Percentiles rank a stretch among this genome's conserved stretches.
These are phyloP conservation scores for Chrysoporthe deuterocubensis DNA, from an alignment of 2,329 filamentous ascomycete species.

Conservation along the genomic window DNA sequence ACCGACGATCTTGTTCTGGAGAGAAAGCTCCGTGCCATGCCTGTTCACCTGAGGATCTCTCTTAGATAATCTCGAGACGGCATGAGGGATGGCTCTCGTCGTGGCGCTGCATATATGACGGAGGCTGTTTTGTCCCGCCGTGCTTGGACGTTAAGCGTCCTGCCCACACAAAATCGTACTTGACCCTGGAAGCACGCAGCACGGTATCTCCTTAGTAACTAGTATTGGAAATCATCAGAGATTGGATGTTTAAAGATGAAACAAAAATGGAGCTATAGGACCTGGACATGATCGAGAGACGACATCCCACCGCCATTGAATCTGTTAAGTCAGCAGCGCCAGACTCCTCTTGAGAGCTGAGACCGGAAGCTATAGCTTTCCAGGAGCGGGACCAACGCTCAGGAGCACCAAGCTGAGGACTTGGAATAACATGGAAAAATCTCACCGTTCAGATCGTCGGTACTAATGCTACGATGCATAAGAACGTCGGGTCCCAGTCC, in stretches of 20 bases:
- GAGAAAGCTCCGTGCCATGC: too few species aligned
- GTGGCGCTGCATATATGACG: too few species aligned
- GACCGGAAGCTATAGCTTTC: slow-evolving; percentile 50
- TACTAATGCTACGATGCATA: slow-evolving; percentile 66
- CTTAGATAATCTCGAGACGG: too few species aligned
- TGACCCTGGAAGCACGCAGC: background rate
- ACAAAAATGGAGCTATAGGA: background rate
- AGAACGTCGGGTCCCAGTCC: slow-evolving; percentile 65
- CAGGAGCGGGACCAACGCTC: slow-evolving; percentile 49
- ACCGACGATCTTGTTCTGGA: too few species aligned
- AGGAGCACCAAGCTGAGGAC: slow-evolving; percentile 51
- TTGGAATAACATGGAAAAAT: slow-evolving; percentile 68
- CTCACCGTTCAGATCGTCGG: slow-evolving; percentile 66
- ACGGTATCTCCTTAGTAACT: background rate
- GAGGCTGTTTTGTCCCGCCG: too few species aligned
- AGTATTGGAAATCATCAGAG: background rate
- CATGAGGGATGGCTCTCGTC: too few species aligned
- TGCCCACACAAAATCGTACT: background rate
- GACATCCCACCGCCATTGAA: background rate
- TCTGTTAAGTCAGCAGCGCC: background rate
- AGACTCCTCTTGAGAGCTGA: slow-evolving; percentile 47
- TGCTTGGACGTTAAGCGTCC: background rate
- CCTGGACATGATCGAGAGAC: background rate
- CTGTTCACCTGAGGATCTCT: too few species aligned
- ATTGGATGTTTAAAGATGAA: background rate